Evolutionary conservation across 1,284 basidiomycete species (phyloP), one percentile per base, ranked within the genome.

Genomic region (Chiua sp.): DNA sequence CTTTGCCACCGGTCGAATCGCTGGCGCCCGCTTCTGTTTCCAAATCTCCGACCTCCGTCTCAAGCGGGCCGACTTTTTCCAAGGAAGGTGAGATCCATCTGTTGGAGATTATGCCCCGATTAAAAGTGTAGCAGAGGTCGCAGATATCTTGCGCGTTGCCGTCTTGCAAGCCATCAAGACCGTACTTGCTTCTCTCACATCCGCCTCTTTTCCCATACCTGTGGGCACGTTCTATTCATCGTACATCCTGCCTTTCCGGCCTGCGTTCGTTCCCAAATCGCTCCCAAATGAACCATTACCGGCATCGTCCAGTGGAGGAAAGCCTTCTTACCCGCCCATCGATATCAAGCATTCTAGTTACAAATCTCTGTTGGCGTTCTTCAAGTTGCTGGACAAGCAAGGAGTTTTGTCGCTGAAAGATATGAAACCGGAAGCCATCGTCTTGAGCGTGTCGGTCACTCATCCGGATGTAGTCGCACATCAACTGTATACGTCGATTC

Each of bases 341-440:
- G 79, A 80, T 66, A 87, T 88, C 74, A 94, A 89, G 69, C 83
- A 84, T 57, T 94, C 85, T 3, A 82, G 83, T 11, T 84, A 90
- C 79, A 96, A 95, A 75, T 93, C 92, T 47, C 81, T 96, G 22
- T 84, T 87, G 3, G 81, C 86, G 2, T 94, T 96, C 77, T 81
- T 96, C 69, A 94, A 93, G 70, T 70, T 82, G 23, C 79, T 82
- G 7, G 88, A 90, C 61, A 95, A 94, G 71, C 84, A 87, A 7
- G 84, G 84, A 0, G 71, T 96, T 20, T 65, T 96, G 33, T 85
- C 85, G 22, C 78, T 90, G 30, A 97, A 96, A 71, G 84, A 92
- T 51, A 79, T 80, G 18, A 88, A 90, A 62, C 83, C 87, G 0
- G 92, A 90, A 48, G 71, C 87, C 13, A 70, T 84, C n/a, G 76